Evolutionary conservation across 441 rosid genomes (phyloP), one percentile per base, ranked within the genome.

Genomic region (Populus hybrid): DNA sequence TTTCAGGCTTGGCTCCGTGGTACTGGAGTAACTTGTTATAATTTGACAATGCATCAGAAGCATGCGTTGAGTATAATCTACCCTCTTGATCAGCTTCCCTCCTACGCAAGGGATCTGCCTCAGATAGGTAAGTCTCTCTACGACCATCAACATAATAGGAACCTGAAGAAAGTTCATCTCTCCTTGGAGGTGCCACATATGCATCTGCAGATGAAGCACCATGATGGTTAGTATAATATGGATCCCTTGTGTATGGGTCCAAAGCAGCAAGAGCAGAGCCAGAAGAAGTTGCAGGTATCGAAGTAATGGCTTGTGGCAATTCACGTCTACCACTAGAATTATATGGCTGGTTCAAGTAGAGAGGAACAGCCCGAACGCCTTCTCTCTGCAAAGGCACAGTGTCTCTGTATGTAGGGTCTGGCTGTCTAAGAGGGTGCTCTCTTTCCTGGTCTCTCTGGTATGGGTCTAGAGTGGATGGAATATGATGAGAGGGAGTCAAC

Each of bases 361-460:
- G 84, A 70, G 83, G 85, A 76, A 76, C 81, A 50, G 75, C 73
- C 72, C 7, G 66, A 75, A 57, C 75, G 57, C 70, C 64, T 59
- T 90, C 93, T 76, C 95, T 83, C 1, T 61, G 84, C 3, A 70
- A 64, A 42, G 85, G 86, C 40, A 81, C 75, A 1, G 78, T 57
- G 71, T 88, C 91, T 11, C 74, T 70, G 19, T 78, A 78, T 69
- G 81, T 8, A n/a, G 69, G 66, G 9, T 85, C 88, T 2, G 79
- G 83, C 38, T 80, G 87, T 70, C 83, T 70, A 21, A 79, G 74
- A 80, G 70, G 84, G n/a, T 19, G 81, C 63, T 83, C 91, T 61
- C 77, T 84, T 74, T 88, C 88, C 38, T 74, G 74, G 80, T 83
- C 85, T 69, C 85, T 77, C 57, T 19, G 79, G 79, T 90, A 90